Percentiles rank a stretch among this genome's conserved stretches.
phyloP scores from a whole-genome alignment of 2,329 filamentous ascomycete genomes.

The Dryadomyces quercivorus region DNA sequence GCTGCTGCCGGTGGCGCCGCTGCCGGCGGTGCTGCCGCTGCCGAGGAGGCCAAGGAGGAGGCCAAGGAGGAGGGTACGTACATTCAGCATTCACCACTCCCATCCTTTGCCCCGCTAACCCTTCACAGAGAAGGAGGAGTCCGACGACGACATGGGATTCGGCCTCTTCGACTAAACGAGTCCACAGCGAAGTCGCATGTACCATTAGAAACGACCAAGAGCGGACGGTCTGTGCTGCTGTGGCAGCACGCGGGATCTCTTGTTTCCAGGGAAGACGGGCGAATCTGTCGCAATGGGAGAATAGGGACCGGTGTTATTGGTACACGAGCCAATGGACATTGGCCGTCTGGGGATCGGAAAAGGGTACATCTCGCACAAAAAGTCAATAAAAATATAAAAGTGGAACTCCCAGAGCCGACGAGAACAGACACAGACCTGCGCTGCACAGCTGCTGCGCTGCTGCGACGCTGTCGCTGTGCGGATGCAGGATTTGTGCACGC shows the following conservation, averaged over 20 bases:
- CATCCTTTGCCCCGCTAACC: constrained; percentile 1
- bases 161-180: constrained; percentile 46
- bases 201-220: background rate
- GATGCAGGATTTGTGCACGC: no score
- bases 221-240: background rate
- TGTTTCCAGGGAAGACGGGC: background rate
- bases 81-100: background rate
- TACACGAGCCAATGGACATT: background rate
- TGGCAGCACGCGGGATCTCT: background rate
- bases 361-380: constrained; percentile 7
- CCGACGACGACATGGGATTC: constrained; percentile 67
- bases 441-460: no score
- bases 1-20: constrained; percentile 54
- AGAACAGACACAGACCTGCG: no score
- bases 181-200: background rate
- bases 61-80: constrained; percentile 13
- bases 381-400: constrained; percentile 7
- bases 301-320: constrained; percentile 6
- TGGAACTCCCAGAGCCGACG: no score
- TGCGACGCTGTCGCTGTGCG: no score
- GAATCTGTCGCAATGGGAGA: constrained; percentile 1
- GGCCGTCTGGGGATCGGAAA: constrained; percentile 1
- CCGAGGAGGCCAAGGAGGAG: constrained; percentile 13
- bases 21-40: constrained; percentile 36
- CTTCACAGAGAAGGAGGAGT: constrained; percentile 50